A percentile compares a stretch with the other conserved stretches of the same genome.
phyloP scores from a whole-genome alignment of 495 filamentous ascomycete species.

The Penicillium antarcticum region DNA sequence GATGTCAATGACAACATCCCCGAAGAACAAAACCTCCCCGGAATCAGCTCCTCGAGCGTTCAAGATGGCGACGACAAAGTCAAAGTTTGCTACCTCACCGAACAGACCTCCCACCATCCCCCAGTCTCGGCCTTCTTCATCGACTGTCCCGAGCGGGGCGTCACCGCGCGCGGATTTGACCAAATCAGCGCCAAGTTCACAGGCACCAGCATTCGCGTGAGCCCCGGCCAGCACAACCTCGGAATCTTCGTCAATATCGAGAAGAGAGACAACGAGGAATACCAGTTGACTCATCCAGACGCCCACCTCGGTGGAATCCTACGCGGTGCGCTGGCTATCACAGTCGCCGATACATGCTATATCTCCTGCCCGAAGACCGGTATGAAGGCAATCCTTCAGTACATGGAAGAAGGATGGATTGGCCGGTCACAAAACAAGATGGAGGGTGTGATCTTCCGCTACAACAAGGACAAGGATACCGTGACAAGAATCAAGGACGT shows the following conservation, averaged over 20 bases:
- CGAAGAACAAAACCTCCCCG: conserved; percentile 38
- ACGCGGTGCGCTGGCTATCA: conserved; percentile 76
- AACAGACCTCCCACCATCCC: conserved; percentile 98
- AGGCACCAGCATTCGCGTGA: conserved; percentile 87
- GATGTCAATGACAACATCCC: conserved; percentile 69
- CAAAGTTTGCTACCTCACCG: conserved; percentile 87
- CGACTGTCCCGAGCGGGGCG: conserved; percentile 86
- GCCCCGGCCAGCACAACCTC: conserved; percentile 86
- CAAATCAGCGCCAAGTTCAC: conserved; percentile 98
- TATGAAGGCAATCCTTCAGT: conserved; percentile 86
- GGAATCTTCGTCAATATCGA: conserved; percentile 92
- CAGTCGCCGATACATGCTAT: conserved; percentile 83
- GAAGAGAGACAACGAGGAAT: conserved; percentile 78
- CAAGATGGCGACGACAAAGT: conserved; percentile 51
- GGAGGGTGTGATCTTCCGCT: conserved; percentile 86
- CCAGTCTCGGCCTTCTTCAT: conserved; percentile 96
- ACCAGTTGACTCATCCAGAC: conserved; percentile 89
- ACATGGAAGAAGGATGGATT: conserved; percentile 92
- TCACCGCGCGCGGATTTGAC: conserved; percentile 87
- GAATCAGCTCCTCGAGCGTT: conserved; percentile 23
- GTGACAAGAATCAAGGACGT: conserved; percentile 79
- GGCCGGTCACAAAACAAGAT: conserved; percentile 87
- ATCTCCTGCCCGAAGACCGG: conserved; percentile 82
- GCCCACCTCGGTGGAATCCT: conserved; percentile 90
- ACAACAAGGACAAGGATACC: conserved; percentile 76